Base-by-base conservation (phyloP, 2,329 filamentous ascomycete genomes). In the Clarireedia sp. region DNA sequence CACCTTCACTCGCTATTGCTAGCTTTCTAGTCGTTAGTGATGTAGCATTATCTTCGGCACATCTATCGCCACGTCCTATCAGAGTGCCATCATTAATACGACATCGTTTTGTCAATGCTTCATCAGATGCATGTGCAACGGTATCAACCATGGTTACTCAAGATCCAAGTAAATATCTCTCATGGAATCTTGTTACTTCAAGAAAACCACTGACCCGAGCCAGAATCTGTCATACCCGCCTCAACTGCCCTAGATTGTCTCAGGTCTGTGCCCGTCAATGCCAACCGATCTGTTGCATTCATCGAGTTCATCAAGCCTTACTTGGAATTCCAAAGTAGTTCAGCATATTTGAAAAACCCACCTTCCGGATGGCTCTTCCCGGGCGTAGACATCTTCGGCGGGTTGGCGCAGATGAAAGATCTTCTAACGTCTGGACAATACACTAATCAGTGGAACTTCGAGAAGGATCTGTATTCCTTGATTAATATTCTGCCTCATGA, bases 401-500 rank as follows among this genome's bases (percentile, higher is more conserved):
- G 14, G 64, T 66, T 33, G 78, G 74, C 62, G 62, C 68, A 6
- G 74, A 72, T 64, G 17, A 49, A 55, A 16, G 40, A 21, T 2
- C 59, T 59, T 24, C 59, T 66, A n/a, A 36, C 56, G 26, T 46
- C 40, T 7, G 57, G 55, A 4, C 38, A 37, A 36, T 66, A 63
- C 51, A 24, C 45, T 7, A 63, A 60, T 65, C 78, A 83, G 60
- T 79, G 77, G 64, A 74, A 79, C 5, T 81, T 82, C 60, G 77
- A 81, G 61, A 60, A 70, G 6, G 78, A 79, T 24, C 70, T 88
- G 2, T 40, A 33, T 12, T 77, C 78, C 52, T 68, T 72, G 26
- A 69, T 79, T 5, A 72, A 84, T 33, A 73, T 74, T 40, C 71
- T 72, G 1, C 78, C 79, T 2, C 82, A 86, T 61, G 84, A 89